Evolutionary conservation across 768 basidiomycete genomes (phyloP).

Genomic region (Mycena polygramma): DNA sequence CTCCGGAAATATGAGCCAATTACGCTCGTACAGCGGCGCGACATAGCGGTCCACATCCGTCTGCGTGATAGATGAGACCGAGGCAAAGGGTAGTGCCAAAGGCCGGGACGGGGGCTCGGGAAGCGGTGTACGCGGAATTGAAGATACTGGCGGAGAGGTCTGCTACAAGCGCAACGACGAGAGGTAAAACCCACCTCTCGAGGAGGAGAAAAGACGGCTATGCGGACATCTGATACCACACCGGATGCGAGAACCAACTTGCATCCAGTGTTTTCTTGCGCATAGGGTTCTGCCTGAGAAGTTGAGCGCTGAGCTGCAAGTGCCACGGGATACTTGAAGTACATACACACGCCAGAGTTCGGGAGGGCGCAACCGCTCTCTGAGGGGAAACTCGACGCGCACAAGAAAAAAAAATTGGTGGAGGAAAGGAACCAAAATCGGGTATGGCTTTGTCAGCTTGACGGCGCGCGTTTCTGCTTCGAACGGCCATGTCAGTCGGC

Average conservation of each 20-base stretch:
- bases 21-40: slow-evolving; percentile 22
- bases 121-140: slow-evolving; percentile 18
- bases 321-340: too few species aligned
- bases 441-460: neutral
- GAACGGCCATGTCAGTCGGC: neutral
- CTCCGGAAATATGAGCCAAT: slow-evolving; percentile 31
- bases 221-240: neutral
- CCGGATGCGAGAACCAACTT: slow-evolving; percentile 26
- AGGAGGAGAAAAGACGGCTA: slow-evolving; percentile 5
- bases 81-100: slow-evolving; percentile 10
- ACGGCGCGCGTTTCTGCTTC: neutral
- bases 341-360: slow-evolving; percentile 10
- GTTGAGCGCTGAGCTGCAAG: neutral
- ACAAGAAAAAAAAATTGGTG: neutral
- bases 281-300: slow-evolving; percentile 14
- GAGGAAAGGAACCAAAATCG: neutral
- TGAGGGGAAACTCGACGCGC: neutral
- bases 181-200: neutral
- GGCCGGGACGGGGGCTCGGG: slow-evolving; percentile 17
- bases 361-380: neutral
- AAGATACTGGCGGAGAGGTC: neutral
- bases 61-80: slow-evolving; percentile 29
- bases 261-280: slow-evolving; percentile 28
- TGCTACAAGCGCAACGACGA: neutral
- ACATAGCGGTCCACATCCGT: slow-evolving; percentile 27